phyloP scores from a whole-genome alignment of 2,329 filamentous ascomycete species.

The Fusarium sterilihyphosum region DNA sequence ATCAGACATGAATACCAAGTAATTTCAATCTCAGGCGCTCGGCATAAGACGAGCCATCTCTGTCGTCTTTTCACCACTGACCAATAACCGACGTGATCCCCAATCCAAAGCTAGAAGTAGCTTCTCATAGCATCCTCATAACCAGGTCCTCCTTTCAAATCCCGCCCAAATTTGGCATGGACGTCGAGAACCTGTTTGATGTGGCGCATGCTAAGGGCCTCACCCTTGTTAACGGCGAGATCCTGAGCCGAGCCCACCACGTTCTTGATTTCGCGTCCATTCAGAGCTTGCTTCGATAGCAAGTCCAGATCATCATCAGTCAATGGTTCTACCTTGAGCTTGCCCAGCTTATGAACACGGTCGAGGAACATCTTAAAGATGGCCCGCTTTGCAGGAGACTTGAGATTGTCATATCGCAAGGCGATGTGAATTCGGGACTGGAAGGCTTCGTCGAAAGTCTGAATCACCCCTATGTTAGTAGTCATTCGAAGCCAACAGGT shows the following conservation, averaged over 20 bases:
- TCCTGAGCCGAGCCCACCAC: slow-evolving; percentile 85
- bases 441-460: slow-evolving; percentile 91
- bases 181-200: slow-evolving; percentile 87
- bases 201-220: slow-evolving; percentile 79
- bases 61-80: background rate
- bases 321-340: slow-evolving; percentile 68
- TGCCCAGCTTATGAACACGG: slow-evolving; percentile 73
- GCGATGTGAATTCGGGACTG: slow-evolving; percentile 89
- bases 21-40: background rate
- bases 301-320: slow-evolving; percentile 72
- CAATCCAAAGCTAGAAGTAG: slow-evolving; percentile 63
- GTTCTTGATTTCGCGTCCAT: slow-evolving; percentile 83
- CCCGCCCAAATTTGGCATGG: slow-evolving; percentile 82
- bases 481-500: background rate
- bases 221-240: slow-evolving; percentile 78
- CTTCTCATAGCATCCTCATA: slow-evolving; percentile 87
- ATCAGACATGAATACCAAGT: background rate
- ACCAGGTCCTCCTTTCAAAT: slow-evolving; percentile 82
- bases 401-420: slow-evolving; percentile 80
- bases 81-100: background rate
- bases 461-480: slow-evolving; percentile 2
- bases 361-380: slow-evolving; percentile 89
- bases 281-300: slow-evolving; percentile 73
- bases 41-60: background rate
- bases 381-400: slow-evolving; percentile 75